phyloP scores from a whole-genome alignment of 179 eudicot genomes.

The Vitellaria paradoxa region DNA sequence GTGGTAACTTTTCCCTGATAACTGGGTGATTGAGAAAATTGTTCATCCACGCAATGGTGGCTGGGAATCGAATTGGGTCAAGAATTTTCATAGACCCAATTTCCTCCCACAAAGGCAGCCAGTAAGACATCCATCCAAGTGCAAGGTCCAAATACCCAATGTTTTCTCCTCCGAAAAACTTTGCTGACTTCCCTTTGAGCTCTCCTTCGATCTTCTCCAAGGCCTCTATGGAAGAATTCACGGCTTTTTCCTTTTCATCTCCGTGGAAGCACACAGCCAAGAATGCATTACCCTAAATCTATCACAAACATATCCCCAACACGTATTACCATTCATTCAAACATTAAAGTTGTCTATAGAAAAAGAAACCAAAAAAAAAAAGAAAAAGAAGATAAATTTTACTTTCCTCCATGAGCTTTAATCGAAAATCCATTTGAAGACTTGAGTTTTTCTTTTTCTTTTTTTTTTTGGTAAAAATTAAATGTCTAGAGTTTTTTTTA shows the following conservation, averaged over 20 bases:
- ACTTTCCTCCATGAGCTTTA: too few species aligned
- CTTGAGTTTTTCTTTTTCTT: too few species aligned
- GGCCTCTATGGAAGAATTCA: constrained; percentile 11
- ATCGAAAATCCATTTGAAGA: too few species aligned
- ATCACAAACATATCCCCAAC: background rate
- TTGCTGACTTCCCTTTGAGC: constrained; percentile 4
- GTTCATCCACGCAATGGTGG: constrained; percentile 9
- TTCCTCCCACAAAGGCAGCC: constrained; percentile 19
- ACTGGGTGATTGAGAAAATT: constrained; percentile 15
- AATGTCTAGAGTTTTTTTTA: too few species aligned
- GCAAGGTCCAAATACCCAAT: constrained; percentile 24
- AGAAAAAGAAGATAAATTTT: too few species aligned
- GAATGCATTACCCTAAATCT: background rate
- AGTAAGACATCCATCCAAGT: constrained; percentile 18
- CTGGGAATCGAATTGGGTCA: constrained; percentile 7
- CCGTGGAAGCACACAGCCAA: constrained; percentile 17
- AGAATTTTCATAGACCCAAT: constrained; percentile 16
- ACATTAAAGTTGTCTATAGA: too few species aligned
- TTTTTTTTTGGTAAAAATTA: too few species aligned
- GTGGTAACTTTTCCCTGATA: constrained; percentile 8
- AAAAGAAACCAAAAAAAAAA: too few species aligned
- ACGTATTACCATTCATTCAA: too few species aligned
- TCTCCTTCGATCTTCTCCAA: constrained; percentile 20
- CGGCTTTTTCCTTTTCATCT: constrained; percentile 21
- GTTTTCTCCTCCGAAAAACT: constrained; percentile 25